phyloP scores from a whole-genome alignment of 305 asterid species.

The Caryopteris hybrid region DNA sequence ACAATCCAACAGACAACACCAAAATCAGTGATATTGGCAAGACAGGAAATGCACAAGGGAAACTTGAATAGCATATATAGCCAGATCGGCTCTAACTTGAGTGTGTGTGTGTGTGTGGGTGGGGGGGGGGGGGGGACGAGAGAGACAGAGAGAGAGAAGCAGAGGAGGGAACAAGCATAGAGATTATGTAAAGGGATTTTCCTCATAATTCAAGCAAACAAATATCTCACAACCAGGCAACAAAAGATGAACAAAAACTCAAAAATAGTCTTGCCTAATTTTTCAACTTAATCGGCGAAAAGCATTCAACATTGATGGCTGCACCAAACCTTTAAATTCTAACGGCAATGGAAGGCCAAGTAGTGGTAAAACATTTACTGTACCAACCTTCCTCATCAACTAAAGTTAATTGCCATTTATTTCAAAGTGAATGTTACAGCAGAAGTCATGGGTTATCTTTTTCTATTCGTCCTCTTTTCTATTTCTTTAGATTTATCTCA shows the following conservation, averaged over 20 bases:
- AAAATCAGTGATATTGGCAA: neutral
- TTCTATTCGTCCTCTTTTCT: neutral
- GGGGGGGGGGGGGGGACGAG: no score
- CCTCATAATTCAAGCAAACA: neutral
- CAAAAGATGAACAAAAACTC: no score
- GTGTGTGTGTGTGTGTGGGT: no score
- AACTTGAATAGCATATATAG: no score
- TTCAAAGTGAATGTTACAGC: slow-evolving; percentile 16
- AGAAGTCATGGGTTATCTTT: slow-evolving; percentile 6
- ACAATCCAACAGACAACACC: neutral
- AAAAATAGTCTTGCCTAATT: neutral
- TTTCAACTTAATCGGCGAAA: neutral
- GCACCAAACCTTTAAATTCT: slow-evolving; percentile 14
- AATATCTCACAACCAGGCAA: neutral
- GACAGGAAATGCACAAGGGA: no score
- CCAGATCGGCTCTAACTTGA: no score
- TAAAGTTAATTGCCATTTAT: slow-evolving; percentile 4
- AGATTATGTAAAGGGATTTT: no score
- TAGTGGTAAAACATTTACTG: slow-evolving; percentile 16
- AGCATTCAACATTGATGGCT: slow-evolving; percentile 17
- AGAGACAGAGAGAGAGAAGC: no score
- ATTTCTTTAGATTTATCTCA: neutral
- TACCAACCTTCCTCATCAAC: slow-evolving; percentile 20
- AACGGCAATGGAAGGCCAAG: slow-evolving; percentile 1
- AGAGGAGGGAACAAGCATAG: no score